A percentile compares a stretch with the other conserved stretches of the same genome.
These are phyloP conservation scores for Anthostomella pinea DNA, from an alignment of 2,329 filamentous ascomycete species.

Conservation along the genomic window DNA sequence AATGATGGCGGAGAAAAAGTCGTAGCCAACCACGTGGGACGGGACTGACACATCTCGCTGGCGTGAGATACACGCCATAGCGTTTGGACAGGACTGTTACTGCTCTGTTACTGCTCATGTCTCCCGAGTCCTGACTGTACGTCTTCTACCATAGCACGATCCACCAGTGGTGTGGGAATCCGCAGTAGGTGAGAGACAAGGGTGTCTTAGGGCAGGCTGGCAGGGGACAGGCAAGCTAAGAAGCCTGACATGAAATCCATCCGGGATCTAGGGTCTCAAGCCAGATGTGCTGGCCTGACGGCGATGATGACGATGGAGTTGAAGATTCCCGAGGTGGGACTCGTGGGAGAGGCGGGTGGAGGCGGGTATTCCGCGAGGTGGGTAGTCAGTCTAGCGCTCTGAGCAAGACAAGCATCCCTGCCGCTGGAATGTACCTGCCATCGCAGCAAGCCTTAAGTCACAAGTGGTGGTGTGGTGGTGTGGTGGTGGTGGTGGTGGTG, in stretches of 20 bases:
- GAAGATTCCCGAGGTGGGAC: not conserved
- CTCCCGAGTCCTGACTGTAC: conserved; percentile 1
- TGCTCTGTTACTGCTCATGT: not conserved
- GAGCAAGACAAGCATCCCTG: conserved; percentile 25
- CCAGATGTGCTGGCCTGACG: no score
- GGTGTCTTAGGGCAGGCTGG: conserved; percentile 16
- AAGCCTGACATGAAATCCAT: no score
- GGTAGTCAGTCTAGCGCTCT: conserved; percentile 16
- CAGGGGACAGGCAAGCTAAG: conserved; percentile 12
- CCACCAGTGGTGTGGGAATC: conserved; percentile 22
- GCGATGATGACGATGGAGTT: conserved; percentile 2
- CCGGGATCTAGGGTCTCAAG: no score
- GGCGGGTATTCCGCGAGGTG: no score
- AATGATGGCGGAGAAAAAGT: no score
- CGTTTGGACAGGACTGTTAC: not conserved
- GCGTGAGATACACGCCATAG: no score
- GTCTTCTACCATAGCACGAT: no score
- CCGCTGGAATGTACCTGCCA: conserved; percentile 26
- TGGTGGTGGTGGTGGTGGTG: no score
- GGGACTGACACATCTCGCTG: no score
- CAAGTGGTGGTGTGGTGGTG: no score
- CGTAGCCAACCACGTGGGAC: no score
- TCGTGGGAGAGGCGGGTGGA: conserved; percentile 1
- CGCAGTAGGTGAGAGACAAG: conserved; percentile 15
- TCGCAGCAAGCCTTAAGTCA: not conserved